Percentiles rank a stretch among this genome's conserved stretches.
These are phyloP conservation scores for Daedaleopsis nitida DNA, from an alignment of 768 basidiomycete species.

Conservation along the genomic window DNA sequence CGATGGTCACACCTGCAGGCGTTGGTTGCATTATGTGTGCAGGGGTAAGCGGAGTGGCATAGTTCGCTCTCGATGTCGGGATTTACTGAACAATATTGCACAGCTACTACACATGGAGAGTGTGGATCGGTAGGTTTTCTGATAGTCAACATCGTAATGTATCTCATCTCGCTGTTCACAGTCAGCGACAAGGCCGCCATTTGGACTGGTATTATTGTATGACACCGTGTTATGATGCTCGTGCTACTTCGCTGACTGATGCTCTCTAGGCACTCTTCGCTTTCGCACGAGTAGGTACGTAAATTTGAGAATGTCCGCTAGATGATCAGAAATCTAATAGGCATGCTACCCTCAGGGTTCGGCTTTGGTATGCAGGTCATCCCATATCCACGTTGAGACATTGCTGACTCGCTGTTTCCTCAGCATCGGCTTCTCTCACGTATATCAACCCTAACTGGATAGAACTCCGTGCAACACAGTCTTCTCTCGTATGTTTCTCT, in stretches of 20 bases:
- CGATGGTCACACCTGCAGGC: background rate
- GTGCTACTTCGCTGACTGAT: background rate
- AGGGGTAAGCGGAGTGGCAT: constrained; percentile 4
- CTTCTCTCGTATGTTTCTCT: constrained; percentile 3
- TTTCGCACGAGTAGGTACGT: constrained; percentile 9
- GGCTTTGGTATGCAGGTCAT: constrained; percentile 7
- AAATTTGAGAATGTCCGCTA: background rate
- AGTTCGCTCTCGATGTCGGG: no score
- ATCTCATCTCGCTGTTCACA: background rate
- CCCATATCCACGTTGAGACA: background rate
- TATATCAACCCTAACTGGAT: constrained; percentile 10
- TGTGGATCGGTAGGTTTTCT: constrained; percentile 10
- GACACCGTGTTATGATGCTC: background rate
- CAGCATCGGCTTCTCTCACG: constrained; percentile 11
- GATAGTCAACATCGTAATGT: no score
- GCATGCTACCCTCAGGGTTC: background rate
- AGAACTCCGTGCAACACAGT: background rate
- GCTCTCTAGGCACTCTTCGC: constrained; percentile 5
- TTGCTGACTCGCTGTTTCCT: background rate
- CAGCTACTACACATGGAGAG: constrained; percentile 20
- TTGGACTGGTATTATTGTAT: constrained; percentile 6
- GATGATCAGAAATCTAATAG: no score
- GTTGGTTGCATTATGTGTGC: constrained; percentile 11
- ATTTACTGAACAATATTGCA: background rate
- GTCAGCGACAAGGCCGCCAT: constrained; percentile 5